phyloP scores from a whole-genome alignment of 768 basidiomycete genomes.

The Mycena filopes region DNA sequence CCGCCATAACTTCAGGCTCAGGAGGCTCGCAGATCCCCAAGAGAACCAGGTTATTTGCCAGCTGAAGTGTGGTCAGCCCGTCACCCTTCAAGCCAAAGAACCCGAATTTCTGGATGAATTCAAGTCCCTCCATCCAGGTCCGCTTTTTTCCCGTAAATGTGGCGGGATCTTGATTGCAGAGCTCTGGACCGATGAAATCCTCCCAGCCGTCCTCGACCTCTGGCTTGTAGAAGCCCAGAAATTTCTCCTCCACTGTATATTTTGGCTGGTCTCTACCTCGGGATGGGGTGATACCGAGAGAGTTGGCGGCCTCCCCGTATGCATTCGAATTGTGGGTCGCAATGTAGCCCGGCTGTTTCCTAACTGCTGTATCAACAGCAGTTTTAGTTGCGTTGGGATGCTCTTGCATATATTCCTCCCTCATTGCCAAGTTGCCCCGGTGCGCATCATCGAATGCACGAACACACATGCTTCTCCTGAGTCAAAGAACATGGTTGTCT shows the following conservation, averaged over 20 bases:
- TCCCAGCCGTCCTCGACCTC: slow-evolving; percentile 15
- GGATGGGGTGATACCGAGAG: background rate
- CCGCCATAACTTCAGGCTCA: slow-evolving; percentile 6
- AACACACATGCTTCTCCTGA: background rate
- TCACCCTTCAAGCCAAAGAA: slow-evolving; percentile 5
- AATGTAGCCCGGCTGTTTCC: background rate
- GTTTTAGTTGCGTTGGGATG: background rate
- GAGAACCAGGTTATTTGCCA: slow-evolving; percentile 27
- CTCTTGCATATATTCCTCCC: background rate
- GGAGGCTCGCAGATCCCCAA: slow-evolving; percentile 21
- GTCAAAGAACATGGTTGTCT: background rate
- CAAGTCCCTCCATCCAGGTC: slow-evolving; percentile 22
- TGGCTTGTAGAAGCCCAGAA: slow-evolving; percentile 10
- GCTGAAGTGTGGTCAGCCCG: slow-evolving; percentile 30
- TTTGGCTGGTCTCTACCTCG: background rate
- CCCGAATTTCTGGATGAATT: background rate
- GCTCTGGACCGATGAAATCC: background rate
- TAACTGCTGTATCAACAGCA: background rate
- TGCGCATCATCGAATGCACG: background rate
- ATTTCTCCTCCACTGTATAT: slow-evolving; percentile 14
- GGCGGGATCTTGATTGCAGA: slow-evolving; percentile 13
- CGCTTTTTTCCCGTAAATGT: slow-evolving; percentile 4
- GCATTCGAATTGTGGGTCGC: background rate
- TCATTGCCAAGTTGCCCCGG: background rate
- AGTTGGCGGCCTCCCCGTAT: background rate